Conservation (phyloP, 2,329 filamentous ascomycete genomes). For the Cladosporium sp. region DNA sequence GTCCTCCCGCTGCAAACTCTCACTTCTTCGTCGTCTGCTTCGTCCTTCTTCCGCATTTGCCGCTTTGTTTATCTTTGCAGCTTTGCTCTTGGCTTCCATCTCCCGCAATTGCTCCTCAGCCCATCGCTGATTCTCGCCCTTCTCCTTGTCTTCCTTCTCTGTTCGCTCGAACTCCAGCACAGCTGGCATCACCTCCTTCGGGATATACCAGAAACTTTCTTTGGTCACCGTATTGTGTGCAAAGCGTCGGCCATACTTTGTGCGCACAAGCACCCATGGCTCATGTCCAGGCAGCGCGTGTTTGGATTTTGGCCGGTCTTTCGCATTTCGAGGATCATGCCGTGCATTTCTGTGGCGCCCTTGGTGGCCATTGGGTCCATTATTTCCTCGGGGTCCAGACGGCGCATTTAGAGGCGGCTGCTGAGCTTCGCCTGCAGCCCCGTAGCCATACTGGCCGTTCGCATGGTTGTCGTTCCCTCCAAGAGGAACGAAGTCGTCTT, state of each 20-base stretch:
- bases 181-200: slow-evolving; percentile 75
- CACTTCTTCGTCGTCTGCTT: slow-evolving; percentile 22
- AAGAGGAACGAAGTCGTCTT: slow-evolving; percentile 26
- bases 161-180: slow-evolving; percentile 62
- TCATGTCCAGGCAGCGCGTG: slow-evolving; percentile 72
- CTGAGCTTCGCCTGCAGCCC: neutral
- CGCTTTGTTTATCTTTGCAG: slow-evolving; percentile 18
- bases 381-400: slow-evolving; percentile 10
- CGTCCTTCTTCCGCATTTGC: slow-evolving; percentile 18
- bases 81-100: slow-evolving; percentile 23
- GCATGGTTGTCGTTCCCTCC: slow-evolving; percentile 17
- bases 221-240: slow-evolving; percentile 84
- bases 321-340: slow-evolving; percentile 31
- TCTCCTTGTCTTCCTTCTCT: slow-evolving; percentile 64
- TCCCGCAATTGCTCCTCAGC: slow-evolving; percentile 28
- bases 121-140: slow-evolving; percentile 29
- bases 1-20: slow-evolving; percentile 31
- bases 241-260: slow-evolving; percentile 82
- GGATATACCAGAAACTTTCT: slow-evolving; percentile 92
- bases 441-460: slow-evolving; percentile 3
- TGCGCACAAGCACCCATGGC: slow-evolving; percentile 90
- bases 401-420: slow-evolving; percentile 12
- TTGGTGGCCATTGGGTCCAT: slow-evolving; percentile 2
- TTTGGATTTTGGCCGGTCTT: slow-evolving; percentile 77
- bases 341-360: slow-evolving; percentile 20